Evolutionary conservation across 1,284 basidiomycete genomes (phyloP), one percentile per base, ranked within the genome.

Genomic region (Golubevia pallescens): DNA sequence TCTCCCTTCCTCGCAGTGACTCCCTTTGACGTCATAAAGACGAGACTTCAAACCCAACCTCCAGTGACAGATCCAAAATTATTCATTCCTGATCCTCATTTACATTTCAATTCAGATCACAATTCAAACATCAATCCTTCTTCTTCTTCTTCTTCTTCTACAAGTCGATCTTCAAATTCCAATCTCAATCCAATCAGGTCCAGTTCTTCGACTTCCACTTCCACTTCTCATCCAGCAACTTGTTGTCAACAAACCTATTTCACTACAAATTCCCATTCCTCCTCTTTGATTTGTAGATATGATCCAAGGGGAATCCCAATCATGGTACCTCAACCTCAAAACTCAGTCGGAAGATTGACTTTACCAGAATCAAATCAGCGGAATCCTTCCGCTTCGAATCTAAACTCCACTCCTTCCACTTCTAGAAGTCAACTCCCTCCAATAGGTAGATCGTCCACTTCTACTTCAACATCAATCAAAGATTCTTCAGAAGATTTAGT

Each of bases 11-110:
- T 67, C 34, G 0, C 82, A 95, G 93, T 96, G 94, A 96, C 94
- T 3, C 94, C 94, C 2, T 95, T 96, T 83, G 94, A 96, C 86
- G 93, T 96, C 63, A 89, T 96, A 75, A 96, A 96, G 86, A 96
- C 94, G 20, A 90, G 94, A n/a, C 87, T 95, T 20, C 93, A 95
- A 86, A 93, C 92, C 1, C 92, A 94, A 84, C 90, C 90, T 54
- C 88, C 21, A 34, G 28, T 10, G 16, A 57, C 64, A 24, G 65
- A 70, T 14, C 73, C 67, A 16, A 73, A 74, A 57, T 74, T 69
- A 34, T 76, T 73, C 59, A 57, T 60, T 4, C 77, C 73, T 1
- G 71, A 71, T 0, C 64, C 69, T 6, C 69, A 65, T n/a, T 58
- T 71, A 54, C 71, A n/a, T n/a, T n/a, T n/a, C n/a, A n/a, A n/a